A percentile compares a stretch with the other conserved stretches of the same genome.
These are phyloP conservation scores for Eucalyptus regnans DNA, from an alignment of 345 rosid species.

Conservation along the genomic window DNA sequence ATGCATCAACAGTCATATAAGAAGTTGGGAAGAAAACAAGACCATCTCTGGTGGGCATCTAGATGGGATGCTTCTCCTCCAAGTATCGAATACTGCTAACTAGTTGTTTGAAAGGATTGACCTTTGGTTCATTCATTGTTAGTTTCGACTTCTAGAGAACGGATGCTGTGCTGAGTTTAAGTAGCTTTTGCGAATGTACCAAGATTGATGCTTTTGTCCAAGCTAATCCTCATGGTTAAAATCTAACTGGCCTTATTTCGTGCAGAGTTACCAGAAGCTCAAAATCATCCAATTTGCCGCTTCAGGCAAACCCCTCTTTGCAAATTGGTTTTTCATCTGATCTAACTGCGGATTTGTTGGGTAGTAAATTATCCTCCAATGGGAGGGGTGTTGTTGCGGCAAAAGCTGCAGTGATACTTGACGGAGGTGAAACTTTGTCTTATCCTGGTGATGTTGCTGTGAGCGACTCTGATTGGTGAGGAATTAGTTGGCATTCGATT, in stretches of 20 bases:
- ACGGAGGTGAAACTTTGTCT: slow-evolving; percentile 41
- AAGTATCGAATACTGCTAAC: not conserved
- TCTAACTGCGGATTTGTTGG: slow-evolving; percentile 4
- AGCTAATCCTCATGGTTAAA: not conserved
- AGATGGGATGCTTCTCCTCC: not conserved
- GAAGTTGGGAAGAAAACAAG: not conserved
- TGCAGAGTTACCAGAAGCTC: slow-evolving; percentile 24
- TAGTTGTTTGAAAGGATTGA: not conserved
- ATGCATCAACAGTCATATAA: not conserved
- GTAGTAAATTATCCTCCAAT: slow-evolving; percentile 12
- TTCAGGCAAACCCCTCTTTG: slow-evolving; percentile 11
- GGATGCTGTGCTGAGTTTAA: not conserved
- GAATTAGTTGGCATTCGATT: slow-evolving; percentile 6
- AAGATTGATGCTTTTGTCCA: not conserved
- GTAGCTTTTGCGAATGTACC: not conserved
- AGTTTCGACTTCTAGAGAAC: not conserved
- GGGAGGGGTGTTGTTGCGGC: slow-evolving; percentile 16
- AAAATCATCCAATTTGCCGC: slow-evolving; percentile 9
- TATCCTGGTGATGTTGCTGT: slow-evolving; percentile 15
- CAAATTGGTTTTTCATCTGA: slow-evolving; percentile 8
- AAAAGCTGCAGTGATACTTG: slow-evolving; percentile 42
- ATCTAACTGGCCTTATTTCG: not conserved
- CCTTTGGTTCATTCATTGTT: not conserved
- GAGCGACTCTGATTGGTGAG: not conserved
- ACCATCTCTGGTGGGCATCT: not conserved